Base-by-base conservation (phyloP, 202 grass and related monocot species). In the Brachypodium distachyon region DNA sequence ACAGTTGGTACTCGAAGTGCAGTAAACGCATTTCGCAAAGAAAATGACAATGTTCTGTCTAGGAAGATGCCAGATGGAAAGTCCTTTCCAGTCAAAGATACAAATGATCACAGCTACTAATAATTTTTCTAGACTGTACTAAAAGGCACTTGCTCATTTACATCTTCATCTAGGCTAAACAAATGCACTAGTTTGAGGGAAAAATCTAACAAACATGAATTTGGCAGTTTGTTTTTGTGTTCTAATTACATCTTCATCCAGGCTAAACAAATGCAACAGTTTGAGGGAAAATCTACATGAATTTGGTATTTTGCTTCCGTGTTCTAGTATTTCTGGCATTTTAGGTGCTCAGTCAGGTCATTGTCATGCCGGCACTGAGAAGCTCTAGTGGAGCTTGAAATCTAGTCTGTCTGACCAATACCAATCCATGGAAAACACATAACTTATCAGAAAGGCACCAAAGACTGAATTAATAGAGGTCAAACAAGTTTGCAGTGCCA, bases 401-500 rank as follows among this genome's bases (percentile, higher is more conserved):
- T 55, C 36, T 56, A 46, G 50, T 67, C 31, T 57, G 40, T 18
- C 29, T 67, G 64, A 67, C 64, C 4, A 0, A 28, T 29, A 66
- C 26, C 2, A 38, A 70, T 40, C 18, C 51, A 47, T 46, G 22
- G 27, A 33, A 42, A 67, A 40, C n/a, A 81, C 6, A 42, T 48
- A 66, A 44, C 12, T 9, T 57, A 47, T 46, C 25, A 76, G 70
- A 13, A 46, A 40, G 9, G 6, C 21, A 7, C 33, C 54, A 56
- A 59, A 40, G 17, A 50, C 32, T 51, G 49, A 58, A 40, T 3
- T 32, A 33, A 66, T 11, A 14, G 19, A 55, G 16, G 11, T 42
- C 0, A 25, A 84, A 59, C 21, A 32, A 76, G 48, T 27, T 70
- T 70, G 51, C 22, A 76, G 46, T 67, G 77, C 1, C 81, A 53